Base-by-base conservation (phyloP, 2,329 filamentous ascomycete species). In the Paecilomyces fulvus region DNA sequence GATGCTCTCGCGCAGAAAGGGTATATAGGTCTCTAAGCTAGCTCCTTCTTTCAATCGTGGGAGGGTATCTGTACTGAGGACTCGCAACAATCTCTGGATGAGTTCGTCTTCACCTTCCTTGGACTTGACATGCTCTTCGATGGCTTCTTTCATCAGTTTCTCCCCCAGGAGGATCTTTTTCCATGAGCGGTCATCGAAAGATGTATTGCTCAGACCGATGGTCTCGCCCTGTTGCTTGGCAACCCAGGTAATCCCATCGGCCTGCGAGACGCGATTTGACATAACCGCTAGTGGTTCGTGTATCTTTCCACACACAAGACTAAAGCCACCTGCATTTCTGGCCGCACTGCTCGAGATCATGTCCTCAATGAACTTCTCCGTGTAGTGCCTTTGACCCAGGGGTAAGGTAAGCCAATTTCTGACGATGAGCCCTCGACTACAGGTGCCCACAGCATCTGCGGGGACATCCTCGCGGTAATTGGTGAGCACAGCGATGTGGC, bases 251-350 rank as follows among this genome's bases (percentile, higher is more conserved):
- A 84, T 73, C 12, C 76, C 76, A 1, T 79, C 71, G 11, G 78
- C 72, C 37, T 79, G 71, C 2, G 78, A 74, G 2, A 81, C 84
- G 1, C 84, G 79, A 63, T 87, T 87, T 14, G 82, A 85, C n/a
- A 87, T 74, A 46, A 86, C 77, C 0, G 80, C 80, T 30, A 87
- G 67, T 17, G 76, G 75, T 59, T 81, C 76, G 30, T 77, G 74
- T 25, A 84, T 66, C 54, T 77, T 71, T 0, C 84, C 84, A 66
- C 83, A 86, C 1, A 83, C 75, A 7, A 87, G 70, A 59, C 81
- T 85, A 66, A 86, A 86, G 0, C 84, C 84, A 1, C 84, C 84
- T 0, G 85, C 82, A 58, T 82, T 78, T 58, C 79, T 74, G 7
- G 82, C 77, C 4, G 77, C 76, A 2, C 80, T 77, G 37, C 79